Evolutionary conservation across 805 yeast species (phyloP).

Genomic region (Pichia nanzhaoensis): DNA sequence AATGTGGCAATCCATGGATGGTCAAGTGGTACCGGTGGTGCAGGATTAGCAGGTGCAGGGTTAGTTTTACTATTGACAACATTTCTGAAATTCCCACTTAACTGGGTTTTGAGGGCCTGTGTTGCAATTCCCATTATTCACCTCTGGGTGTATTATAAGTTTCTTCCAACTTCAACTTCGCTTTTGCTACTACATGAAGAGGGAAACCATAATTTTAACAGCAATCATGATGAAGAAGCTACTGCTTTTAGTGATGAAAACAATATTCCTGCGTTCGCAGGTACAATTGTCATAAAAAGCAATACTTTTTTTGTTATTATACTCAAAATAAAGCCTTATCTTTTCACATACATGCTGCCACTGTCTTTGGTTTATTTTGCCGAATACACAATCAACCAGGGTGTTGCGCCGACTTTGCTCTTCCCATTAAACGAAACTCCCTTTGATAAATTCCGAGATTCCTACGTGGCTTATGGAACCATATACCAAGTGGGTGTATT

Average conservation of each 20-base stretch:
- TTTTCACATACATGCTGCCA: conserved; percentile 76
- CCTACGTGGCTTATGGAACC: conserved; percentile 86
- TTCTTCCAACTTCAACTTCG: conserved; percentile 21
- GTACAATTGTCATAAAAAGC: background rate
- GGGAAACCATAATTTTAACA: too few species aligned
- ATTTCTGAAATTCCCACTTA: conserved; percentile 49
- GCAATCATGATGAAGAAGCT: background rate
- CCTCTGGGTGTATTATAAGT: conserved; percentile 21
- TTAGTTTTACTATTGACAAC: conserved; percentile 67
- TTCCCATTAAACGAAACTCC: conserved; percentile 71
- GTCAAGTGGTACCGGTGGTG: conserved; percentile 95
- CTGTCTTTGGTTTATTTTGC: conserved; percentile 74
- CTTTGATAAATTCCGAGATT: conserved; percentile 66
- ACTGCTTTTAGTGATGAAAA: background rate
- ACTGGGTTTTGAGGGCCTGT: conserved; percentile 50
- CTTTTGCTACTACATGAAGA: background rate
- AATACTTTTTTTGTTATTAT: conserved; percentile 25
- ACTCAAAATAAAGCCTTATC: conserved; percentile 34
- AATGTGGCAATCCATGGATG: conserved; percentile 63
- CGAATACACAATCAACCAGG: conserved; percentile 88
- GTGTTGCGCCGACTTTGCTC: conserved; percentile 79
- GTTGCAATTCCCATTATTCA: conserved; percentile 31
- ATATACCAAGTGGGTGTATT: conserved; percentile 90
- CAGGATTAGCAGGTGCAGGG: conserved; percentile 82
- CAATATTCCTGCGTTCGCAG: background rate